Evolutionary conservation across 2,329 filamentous ascomycete genomes (phyloP), one percentile per base, ranked within the genome.

Genomic region (Apiospora rasikravindrae): DNA sequence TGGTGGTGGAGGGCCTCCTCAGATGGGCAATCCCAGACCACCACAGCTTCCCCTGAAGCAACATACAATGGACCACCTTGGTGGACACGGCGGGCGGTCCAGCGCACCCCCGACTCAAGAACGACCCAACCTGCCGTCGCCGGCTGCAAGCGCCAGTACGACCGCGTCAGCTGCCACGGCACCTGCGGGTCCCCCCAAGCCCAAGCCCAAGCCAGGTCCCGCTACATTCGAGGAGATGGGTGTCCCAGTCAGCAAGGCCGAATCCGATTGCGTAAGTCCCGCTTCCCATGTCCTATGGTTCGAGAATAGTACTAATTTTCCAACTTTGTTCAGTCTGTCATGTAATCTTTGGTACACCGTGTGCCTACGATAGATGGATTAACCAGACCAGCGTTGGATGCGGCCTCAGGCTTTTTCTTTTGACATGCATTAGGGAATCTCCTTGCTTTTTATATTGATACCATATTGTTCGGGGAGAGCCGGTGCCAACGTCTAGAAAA

Each of bases 171-270:
- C 80, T 57, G 76, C 81, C 26, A 29, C 76, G 71, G 76, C 70
- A 8, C 69, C 72, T 29, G 70, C 77, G 8, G 78, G 83, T 26
- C 81, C 83, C 74, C 75, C 85, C 3, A 83, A 84, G 22, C 80
- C 84, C 26, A 83, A 82, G 74, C 81, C 81, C 66, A 84, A 82
- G 74, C 81, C 84, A 61, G 96, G 96, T 14, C 96, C 96, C 0
- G 94, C 96, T 77, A 98, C 96, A 0, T 99, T 99, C 81, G 96
- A 98, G 80, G 95, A 97, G 80, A 99, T 99, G 96, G 96, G 96
- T 51, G 96, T 99, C 77, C 94, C 95, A 8, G 89, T 91, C 78
- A 91, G 88, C 67, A 95, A 96, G 82, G 89, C 92, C 74, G 94
- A 98, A n/a, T 89, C 90, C 76, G 95, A 98, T 83, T 99, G 96